phyloP scores from a whole-genome alignment of 2,329 filamentous ascomycete species.

The Fusarium clavum region DNA sequence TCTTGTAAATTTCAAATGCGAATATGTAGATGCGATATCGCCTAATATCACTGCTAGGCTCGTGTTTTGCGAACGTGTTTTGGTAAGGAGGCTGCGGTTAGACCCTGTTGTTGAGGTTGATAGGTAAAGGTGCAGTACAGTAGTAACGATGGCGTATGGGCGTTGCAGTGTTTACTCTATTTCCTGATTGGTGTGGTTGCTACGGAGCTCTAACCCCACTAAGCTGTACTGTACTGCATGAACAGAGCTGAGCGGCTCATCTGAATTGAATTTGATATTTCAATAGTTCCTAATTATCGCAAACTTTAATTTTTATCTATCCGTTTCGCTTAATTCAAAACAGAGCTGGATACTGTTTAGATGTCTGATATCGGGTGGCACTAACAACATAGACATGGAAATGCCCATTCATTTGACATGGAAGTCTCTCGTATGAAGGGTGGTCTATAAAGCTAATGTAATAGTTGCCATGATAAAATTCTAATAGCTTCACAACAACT shows the following conservation, averaged over 20 bases:
- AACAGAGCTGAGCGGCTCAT: neutral
- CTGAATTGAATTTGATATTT: slow-evolving; percentile 12
- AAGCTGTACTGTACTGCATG: neutral
- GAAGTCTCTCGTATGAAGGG: neutral
- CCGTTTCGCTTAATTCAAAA: neutral
- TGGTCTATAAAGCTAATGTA: neutral
- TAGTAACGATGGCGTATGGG: slow-evolving; percentile 33
- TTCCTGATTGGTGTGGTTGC: slow-evolving; percentile 51
- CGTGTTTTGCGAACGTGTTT: slow-evolving; percentile 16
- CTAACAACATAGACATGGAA: neutral
- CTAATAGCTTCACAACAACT: neutral
- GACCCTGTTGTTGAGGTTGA: slow-evolving; percentile 32
- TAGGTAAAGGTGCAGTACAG: slow-evolving; percentile 25
- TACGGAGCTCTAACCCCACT: slow-evolving; percentile 45
- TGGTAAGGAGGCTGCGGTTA: slow-evolving; percentile 3
- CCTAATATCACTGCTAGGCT: slow-evolving; percentile 22
- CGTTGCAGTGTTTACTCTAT: slow-evolving; percentile 47
- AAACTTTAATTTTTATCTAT: neutral
- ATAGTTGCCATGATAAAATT: neutral
- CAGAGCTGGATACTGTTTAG: neutral
- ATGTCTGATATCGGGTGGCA: neutral
- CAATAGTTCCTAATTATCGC: neutral
- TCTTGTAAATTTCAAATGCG: slow-evolving; percentile 9
- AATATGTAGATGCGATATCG: slow-evolving; percentile 16
- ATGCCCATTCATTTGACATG: neutral